A percentile compares a stretch with the other conserved stretches of the same genome.
phyloP scores from a whole-genome alignment of 371 early-diverging fungal species.

The Mucor circinelloides region DNA sequence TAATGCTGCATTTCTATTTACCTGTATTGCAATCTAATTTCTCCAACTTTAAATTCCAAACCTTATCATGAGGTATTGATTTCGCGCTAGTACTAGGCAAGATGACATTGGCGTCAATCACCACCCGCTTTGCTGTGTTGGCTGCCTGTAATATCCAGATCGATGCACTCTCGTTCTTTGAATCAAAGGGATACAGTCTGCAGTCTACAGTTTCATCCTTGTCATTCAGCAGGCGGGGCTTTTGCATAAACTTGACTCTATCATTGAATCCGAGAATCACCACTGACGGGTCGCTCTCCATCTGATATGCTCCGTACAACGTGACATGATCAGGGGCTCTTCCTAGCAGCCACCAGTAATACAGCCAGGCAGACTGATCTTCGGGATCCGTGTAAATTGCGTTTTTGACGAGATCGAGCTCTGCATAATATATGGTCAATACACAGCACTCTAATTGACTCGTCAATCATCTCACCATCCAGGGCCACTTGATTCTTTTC shows the following conservation, averaged over 20 bases:
- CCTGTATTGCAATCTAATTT: background rate
- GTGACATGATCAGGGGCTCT: conserved; percentile 32
- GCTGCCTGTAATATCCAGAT: conserved; percentile 23
- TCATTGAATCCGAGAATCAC: conserved; percentile 33
- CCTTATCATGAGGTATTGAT: conserved; percentile 3
- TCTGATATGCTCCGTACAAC: conserved; percentile 26
- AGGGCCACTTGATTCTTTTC: conserved; percentile 42
- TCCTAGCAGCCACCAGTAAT: conserved; percentile 88
- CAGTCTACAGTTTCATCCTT: conserved; percentile 7
- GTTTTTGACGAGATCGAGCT: conserved; percentile 81
- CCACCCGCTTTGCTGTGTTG: background rate
- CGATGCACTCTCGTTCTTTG: conserved; percentile 16
- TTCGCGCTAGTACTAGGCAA: conserved; percentile 30
- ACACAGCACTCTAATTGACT: background rate
- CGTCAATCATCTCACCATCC: conserved; percentile 26
- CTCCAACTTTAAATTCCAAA: conserved; percentile 4
- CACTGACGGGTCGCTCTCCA: conserved; percentile 7
- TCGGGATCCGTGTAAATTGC: conserved; percentile 95
- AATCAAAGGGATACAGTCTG: conserved; percentile 21
- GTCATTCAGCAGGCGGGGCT: conserved; percentile 16
- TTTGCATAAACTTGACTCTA: conserved; percentile 9
- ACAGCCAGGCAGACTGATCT: conserved; percentile 97
- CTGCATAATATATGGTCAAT: conserved; percentile 30
- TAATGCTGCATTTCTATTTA: background rate
- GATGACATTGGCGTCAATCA: conserved; percentile 12